A percentile compares a stretch with the other conserved stretches of the same genome.
phyloP scores from a whole-genome alignment of 1,139 yeast species.

The Taphrina deformans region DNA sequence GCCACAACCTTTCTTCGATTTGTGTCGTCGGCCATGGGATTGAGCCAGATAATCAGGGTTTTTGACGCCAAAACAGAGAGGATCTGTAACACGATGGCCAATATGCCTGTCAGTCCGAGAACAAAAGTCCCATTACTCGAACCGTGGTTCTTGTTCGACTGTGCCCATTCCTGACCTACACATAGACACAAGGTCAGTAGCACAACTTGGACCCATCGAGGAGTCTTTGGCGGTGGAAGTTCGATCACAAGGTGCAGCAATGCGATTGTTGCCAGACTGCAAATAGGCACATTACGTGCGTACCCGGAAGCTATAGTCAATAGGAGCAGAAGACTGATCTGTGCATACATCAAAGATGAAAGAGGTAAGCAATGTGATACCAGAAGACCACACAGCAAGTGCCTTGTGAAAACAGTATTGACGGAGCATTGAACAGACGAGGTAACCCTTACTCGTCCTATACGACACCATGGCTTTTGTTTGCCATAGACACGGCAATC shows the following conservation, averaged over 20 bases:
- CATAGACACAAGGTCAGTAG: background rate
- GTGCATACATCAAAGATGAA: background rate
- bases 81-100: background rate
- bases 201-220: background rate
- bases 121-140: background rate
- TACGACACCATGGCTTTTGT: background rate
- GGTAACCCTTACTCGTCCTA: too few species aligned
- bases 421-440: background rate
- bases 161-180: background rate
- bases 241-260: background rate
- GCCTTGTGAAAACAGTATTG: background rate
- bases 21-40: background rate
- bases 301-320: background rate
- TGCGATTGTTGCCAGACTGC: background rate
- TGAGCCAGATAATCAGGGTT: background rate
- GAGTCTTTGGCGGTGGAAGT: background rate
- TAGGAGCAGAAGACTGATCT: background rate
- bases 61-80: background rate
- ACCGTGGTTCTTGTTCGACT: background rate
- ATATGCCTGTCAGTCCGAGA: background rate
- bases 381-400: background rate
- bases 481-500: background rate
- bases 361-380: background rate
- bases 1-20: background rate
- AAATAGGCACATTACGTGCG: background rate